Evolutionary conservation across 805 yeast genomes (phyloP).

Genomic region (Lipomyces kockii): DNA sequence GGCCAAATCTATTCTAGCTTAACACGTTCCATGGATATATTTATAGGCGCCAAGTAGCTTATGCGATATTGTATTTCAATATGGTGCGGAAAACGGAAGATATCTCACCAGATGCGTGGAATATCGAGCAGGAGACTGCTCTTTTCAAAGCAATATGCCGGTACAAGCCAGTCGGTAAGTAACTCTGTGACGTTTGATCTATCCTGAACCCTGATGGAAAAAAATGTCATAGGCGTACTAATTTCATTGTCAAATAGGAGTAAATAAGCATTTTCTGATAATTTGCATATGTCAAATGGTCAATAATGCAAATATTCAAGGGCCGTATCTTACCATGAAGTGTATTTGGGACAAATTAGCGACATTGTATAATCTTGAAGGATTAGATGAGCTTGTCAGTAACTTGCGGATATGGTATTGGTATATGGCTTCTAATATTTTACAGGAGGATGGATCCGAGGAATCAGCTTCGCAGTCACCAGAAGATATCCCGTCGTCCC

Average conservation of each 20-base stretch:
- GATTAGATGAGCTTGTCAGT: conserved; percentile 58
- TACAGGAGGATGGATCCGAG: conserved; percentile 37
- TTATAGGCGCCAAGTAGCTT: no score
- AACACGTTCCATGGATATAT: background rate
- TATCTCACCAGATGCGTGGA: conserved; percentile 51
- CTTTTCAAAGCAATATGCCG: conserved; percentile 66
- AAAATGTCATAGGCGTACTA: background rate
- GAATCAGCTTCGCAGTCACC: conserved; percentile 22
- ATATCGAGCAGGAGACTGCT: conserved; percentile 62
- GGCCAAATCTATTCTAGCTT: no score
- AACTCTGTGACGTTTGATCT: conserved; percentile 15
- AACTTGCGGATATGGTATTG: conserved; percentile 31
- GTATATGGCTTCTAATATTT: background rate
- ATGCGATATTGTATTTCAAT: background rate
- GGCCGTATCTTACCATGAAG: conserved; percentile 48
- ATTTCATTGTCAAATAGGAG: conserved; percentile 22
- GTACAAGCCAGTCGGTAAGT: conserved; percentile 68
- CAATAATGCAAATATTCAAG: conserved; percentile 37
- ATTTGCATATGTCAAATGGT: conserved; percentile 43
- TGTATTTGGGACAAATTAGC: conserved; percentile 65
- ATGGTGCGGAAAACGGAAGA: conserved; percentile 17
- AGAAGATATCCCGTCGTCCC: conserved; percentile 7
- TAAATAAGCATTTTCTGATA: conserved; percentile 48
- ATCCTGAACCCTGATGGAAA: background rate
- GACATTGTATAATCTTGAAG: conserved; percentile 59